These are phyloP conservation scores for Mercurialis annua DNA, from an alignment of 345 rosid genomes.

Conservation along the genomic window DNA sequence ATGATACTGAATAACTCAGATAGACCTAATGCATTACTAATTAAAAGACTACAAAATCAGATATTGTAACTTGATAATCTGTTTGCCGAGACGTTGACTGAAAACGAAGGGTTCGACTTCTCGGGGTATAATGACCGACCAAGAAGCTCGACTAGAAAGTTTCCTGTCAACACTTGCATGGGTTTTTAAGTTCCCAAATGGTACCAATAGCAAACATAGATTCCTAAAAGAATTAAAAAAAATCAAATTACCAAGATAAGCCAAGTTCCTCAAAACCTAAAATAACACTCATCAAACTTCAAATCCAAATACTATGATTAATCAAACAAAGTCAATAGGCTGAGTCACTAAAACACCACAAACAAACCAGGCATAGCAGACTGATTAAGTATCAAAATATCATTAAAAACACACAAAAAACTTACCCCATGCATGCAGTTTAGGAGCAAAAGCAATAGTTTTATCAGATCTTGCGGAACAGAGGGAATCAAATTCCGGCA, in stretches of 20 bases:
- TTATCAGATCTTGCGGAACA: slow-evolving; percentile 35
- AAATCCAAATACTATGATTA: slow-evolving; percentile 2
- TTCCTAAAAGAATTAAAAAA: not conserved
- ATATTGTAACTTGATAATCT: not conserved
- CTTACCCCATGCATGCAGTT: slow-evolving; percentile 75
- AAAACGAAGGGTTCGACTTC: too few relatives aligned
- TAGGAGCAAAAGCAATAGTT: slow-evolving; percentile 22
- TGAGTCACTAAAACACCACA: slow-evolving; percentile 3
- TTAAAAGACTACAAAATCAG: not conserved
- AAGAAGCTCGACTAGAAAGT: not conserved
- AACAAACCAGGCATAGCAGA: slow-evolving; percentile 1
- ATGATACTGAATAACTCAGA: not conserved
- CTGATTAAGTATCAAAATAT: slow-evolving; percentile 10
- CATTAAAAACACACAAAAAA: slow-evolving; percentile 8
- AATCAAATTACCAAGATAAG: slow-evolving; percentile 2
- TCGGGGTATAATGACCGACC: too few relatives aligned
- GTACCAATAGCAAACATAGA: not conserved
- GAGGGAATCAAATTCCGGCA: slow-evolving; percentile 20
- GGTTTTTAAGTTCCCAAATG: not conserved
- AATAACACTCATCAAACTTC: slow-evolving; percentile 11
- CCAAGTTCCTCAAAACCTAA: not conserved
- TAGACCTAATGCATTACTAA: not conserved
- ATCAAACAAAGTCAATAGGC: slow-evolving; percentile 15
- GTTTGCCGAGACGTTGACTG: too few relatives aligned
- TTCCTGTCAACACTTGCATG: not conserved